These are phyloP conservation scores for Neoboletus brunneissimus DNA, from an alignment of 768 basidiomycete species.

Conservation along the genomic window DNA sequence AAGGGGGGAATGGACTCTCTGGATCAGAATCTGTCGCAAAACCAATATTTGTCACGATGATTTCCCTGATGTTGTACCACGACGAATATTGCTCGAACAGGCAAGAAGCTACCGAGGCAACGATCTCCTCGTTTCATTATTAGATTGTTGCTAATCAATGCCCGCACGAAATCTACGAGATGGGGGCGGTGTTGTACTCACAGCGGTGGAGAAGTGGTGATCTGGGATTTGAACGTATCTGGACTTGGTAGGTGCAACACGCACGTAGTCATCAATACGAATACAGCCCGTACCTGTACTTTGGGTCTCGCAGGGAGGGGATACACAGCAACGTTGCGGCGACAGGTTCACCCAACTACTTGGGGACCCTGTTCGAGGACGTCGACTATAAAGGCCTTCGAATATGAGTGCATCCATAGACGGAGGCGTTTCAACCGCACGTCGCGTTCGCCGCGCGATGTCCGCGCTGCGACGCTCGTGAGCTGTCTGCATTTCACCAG, in stretches of 20 bases:
- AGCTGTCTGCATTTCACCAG: constrained; percentile 26
- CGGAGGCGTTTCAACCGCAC: constrained; percentile 29
- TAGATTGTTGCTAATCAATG: not conserved
- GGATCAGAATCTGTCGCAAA: constrained; percentile 31
- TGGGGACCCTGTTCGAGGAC: constrained; percentile 33
- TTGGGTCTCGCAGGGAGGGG: not conserved
- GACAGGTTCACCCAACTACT: constrained; percentile 35
- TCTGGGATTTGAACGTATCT: constrained; percentile 47
- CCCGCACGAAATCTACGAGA: not conserved
- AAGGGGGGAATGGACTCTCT: constrained; percentile 15
- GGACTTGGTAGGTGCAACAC: constrained; percentile 36
- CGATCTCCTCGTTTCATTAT: constrained; percentile 16
- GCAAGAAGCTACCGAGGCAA: constrained; percentile 20
- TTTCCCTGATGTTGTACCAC: constrained; percentile 45
- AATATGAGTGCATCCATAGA: constrained; percentile 41
- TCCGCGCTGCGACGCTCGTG: not conserved
- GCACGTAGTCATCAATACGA: not conserved
- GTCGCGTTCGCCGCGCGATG: not conserved
- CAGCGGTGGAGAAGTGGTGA: constrained; percentile 62
- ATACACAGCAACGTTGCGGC: not conserved
- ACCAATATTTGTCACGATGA: constrained; percentile 48
- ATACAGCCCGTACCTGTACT: not conserved
- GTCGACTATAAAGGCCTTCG: constrained; percentile 28
- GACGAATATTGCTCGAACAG: constrained; percentile 29
- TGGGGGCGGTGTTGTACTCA: constrained; percentile 29